phyloP scores from a whole-genome alignment of 495 filamentous ascomycete genomes.

The Talaromyces proteolyticus region DNA sequence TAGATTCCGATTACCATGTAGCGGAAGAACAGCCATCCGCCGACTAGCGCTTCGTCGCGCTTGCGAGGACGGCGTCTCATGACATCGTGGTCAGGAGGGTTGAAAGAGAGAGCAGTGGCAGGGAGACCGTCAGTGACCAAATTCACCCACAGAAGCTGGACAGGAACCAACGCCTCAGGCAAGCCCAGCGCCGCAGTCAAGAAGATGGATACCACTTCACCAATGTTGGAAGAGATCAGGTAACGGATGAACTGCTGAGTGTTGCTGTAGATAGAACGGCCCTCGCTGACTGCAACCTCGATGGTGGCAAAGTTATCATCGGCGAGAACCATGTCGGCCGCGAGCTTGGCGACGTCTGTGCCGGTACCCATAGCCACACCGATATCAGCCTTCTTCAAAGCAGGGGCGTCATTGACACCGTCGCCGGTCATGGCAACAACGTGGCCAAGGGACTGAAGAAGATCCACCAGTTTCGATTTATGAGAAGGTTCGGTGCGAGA shows the following conservation, averaged over 20 bases:
- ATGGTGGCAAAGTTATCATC: constrained; percentile 99
- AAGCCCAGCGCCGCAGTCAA: constrained; percentile 93
- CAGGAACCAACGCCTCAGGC: constrained; percentile 96
- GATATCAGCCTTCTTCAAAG: constrained; percentile 97
- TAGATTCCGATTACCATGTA: constrained; percentile 96
- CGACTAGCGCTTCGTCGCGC: constrained; percentile 85
- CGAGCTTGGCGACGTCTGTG: constrained; percentile 94
- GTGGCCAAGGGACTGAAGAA: constrained; percentile 86
- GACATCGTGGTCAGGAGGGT: constrained; percentile 93
- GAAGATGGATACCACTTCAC: constrained; percentile 99
- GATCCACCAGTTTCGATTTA: constrained; percentile 93
- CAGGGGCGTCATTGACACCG: constrained; percentile 97
- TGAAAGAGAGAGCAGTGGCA: constrained; percentile 95
- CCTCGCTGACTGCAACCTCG: constrained; percentile 91
- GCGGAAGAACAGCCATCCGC: constrained; percentile 94
- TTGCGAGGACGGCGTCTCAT: constrained; percentile 89
- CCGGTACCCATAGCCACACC: constrained; percentile 99
- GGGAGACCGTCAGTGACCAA: constrained; percentile 97
- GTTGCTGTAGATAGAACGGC: constrained; percentile 98
- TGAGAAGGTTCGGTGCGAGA: constrained; percentile 95
- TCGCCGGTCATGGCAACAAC: constrained; percentile 99
- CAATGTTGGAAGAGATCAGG: constrained; percentile 97
- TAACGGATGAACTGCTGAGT: constrained; percentile 99
- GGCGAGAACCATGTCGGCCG: constrained; percentile 97
- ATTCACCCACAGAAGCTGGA: constrained; percentile 98